A percentile compares a stretch with the other conserved stretches of the same genome.
Evolutionary conservation across 129 eudicot species (phyloP).

Genomic region (Artemisia tridentata): DNA sequence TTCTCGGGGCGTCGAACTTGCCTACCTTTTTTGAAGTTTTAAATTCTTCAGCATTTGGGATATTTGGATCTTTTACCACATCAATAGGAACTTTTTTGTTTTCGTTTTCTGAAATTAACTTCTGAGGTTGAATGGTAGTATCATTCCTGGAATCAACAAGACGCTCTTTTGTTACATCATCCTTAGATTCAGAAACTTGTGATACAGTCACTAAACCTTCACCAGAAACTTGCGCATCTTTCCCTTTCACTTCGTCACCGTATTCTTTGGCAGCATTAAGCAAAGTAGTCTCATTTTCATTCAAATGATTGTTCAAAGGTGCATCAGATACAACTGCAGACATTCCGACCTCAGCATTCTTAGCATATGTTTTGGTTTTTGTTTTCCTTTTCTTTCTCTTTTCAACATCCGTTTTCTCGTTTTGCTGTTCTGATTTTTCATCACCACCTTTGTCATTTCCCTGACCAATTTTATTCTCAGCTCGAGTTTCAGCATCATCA

Average conservation of each 20-base stretch:
- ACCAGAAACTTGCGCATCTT: too few species aligned
- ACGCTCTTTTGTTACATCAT: conserved; percentile 18
- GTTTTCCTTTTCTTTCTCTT: conserved; percentile 29
- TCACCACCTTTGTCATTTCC: background rate
- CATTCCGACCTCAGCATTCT: background rate
- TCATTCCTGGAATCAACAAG: conserved; percentile 8
- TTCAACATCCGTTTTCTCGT: conserved; percentile 21
- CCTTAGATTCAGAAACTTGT: conserved; percentile 24
- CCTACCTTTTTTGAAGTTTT: conserved; percentile 15
- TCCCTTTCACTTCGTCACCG: too few species aligned
- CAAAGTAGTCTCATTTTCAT: too few species aligned
- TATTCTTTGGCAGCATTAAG: too few species aligned
- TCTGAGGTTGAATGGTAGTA: conserved; percentile 23
- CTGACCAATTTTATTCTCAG: conserved; percentile 11
- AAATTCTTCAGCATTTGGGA: too few species aligned
- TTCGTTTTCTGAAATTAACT: conserved; percentile 26
- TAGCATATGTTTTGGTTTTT: conserved; percentile 24
- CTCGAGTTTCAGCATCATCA: conserved; percentile 10
- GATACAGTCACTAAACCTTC: background rate
- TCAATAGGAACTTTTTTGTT: conserved; percentile 24
- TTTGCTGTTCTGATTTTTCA: conserved; percentile 25
- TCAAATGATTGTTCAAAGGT: too few species aligned
- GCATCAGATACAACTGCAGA: too few species aligned
- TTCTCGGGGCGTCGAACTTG: background rate
- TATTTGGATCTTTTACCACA: background rate